Evolutionary conservation across 352 stramenopile genomes (phyloP).

Genomic region (Pythium vanterpoolii): DNA sequence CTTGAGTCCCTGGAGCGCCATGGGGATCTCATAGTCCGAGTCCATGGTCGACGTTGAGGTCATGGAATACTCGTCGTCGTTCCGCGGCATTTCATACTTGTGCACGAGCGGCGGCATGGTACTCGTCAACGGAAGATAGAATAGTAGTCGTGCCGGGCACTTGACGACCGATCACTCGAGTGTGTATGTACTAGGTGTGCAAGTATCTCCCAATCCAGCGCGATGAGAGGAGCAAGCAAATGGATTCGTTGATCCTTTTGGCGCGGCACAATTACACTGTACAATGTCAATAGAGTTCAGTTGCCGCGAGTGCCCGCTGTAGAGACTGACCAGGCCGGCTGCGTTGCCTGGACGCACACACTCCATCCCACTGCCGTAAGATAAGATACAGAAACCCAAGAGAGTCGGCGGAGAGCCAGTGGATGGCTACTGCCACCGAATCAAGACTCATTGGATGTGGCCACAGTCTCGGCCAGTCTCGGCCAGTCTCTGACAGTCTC

Average conservation of each 20-base stretch:
- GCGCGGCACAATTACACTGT: not conserved
- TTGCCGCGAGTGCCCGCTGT: constrained; percentile 11
- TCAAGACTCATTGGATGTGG: too few species aligned
- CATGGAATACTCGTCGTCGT: constrained; percentile 65
- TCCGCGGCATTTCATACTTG: constrained; percentile 22
- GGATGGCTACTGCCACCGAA: constrained; percentile 15
- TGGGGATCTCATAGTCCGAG: constrained; percentile 81
- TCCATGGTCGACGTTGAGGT: constrained; percentile 82
- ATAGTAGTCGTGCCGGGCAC: not conserved
- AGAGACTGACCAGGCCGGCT: constrained; percentile 16
- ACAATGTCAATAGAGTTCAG: not conserved
- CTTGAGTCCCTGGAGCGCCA: constrained; percentile 59
- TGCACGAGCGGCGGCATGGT: constrained; percentile 16
- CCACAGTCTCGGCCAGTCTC: too few species aligned
- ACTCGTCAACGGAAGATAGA: too few species aligned
- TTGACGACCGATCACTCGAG: too few species aligned
- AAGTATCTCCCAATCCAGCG: not conserved
- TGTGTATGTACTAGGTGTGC: too few species aligned
- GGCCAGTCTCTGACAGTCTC: too few species aligned
- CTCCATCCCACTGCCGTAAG: constrained; percentile 1
- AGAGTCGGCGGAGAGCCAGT: constrained; percentile 23
- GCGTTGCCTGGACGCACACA: constrained; percentile 9
- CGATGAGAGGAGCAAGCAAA: not conserved
- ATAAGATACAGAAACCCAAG: too few species aligned
- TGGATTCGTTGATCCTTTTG: not conserved